Conservation (phyloP, 2,329 filamentous ascomycete species). For the Helotiales sp. region DNA sequence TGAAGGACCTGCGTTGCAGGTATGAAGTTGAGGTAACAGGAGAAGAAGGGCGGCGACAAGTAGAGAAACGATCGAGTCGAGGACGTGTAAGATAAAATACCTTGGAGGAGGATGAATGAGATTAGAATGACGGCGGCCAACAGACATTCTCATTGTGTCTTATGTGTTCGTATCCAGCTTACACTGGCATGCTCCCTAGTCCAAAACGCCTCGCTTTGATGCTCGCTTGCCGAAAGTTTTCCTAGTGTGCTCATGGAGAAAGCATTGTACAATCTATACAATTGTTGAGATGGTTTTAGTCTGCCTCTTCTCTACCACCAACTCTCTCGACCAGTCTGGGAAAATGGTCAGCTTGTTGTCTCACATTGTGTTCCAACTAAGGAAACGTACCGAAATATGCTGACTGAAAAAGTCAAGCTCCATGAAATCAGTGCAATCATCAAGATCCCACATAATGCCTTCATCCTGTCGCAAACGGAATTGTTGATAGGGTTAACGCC, state of each 20-base stretch:
- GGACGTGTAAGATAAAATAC: no score
- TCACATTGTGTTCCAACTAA: neutral
- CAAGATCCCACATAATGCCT: conserved; percentile 75
- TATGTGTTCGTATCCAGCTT: neutral
- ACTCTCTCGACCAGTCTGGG: conserved; percentile 57
- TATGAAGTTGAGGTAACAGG: no score
- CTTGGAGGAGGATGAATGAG: neutral
- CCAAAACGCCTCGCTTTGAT: conserved; percentile 9
- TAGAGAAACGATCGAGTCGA: no score
- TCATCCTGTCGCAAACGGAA: conserved; percentile 61
- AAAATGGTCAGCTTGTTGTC: conserved; percentile 30
- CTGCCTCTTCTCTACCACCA: conserved; percentile 52
- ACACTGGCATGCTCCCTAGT: neutral
- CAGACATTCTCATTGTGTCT: conserved; percentile 12
- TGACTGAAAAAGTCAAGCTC: conserved; percentile 86
- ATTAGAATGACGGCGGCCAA: neutral
- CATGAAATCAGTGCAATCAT: conserved; percentile 84
- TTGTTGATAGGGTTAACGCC: conserved; percentile 38
- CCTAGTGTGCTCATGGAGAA: neutral
- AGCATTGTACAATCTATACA: neutral
- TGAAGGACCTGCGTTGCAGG: conserved; percentile 45
- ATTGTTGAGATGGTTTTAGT: conserved; percentile 9
- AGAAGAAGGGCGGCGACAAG: no score
- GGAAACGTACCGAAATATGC: conserved; percentile 63
- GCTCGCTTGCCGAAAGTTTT: neutral